Evolutionary conservation across 352 stramenopile genomes (phyloP).

Genomic region (Thraustochytrium sp.): DNA sequence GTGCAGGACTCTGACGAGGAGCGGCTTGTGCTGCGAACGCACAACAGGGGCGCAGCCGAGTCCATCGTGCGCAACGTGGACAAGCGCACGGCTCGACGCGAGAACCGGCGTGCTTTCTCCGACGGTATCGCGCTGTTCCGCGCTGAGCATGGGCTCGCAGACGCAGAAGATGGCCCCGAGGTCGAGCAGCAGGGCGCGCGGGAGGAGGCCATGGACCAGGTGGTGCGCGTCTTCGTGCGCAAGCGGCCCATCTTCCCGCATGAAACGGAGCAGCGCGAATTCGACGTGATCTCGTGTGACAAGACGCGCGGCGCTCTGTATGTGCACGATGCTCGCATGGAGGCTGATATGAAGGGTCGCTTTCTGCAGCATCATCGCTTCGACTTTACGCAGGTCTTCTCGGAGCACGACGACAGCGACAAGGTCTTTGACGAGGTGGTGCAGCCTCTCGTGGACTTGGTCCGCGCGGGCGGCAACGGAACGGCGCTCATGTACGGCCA

Average conservation of each 20-base stretch:
- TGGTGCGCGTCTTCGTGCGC: neutral
- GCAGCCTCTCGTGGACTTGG: neutral
- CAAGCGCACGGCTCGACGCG: constrained; percentile 22
- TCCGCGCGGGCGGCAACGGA: constrained; percentile 1
- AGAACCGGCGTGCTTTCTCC: neutral
- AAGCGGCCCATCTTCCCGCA: constrained; percentile 34
- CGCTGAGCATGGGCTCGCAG: neutral
- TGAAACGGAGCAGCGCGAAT: constrained; percentile 3
- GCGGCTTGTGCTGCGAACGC: too few species aligned
- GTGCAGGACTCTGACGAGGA: too few species aligned
- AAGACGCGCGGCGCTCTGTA: neutral
- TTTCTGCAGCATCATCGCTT: constrained; percentile 19
- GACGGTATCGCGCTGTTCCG: constrained; percentile 2
- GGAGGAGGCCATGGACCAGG: too few species aligned
- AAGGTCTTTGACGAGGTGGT: neutral
- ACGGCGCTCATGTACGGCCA: constrained; percentile 35
- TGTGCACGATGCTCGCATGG: constrained; percentile 27
- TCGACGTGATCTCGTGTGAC: constrained; percentile 31
- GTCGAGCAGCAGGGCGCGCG: neutral
- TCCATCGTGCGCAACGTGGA: constrained; percentile 33
- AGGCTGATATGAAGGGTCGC: constrained; percentile 15
- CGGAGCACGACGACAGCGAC: constrained; percentile 26
- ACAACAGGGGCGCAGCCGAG: constrained; percentile 25
- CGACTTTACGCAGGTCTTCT: constrained; percentile 22
- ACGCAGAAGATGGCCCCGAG: too few species aligned